Evolutionary conservation across 495 filamentous ascomycete species (phyloP), one percentile per base, ranked within the genome.

Genomic region (Penicillium samsonianum): DNA sequence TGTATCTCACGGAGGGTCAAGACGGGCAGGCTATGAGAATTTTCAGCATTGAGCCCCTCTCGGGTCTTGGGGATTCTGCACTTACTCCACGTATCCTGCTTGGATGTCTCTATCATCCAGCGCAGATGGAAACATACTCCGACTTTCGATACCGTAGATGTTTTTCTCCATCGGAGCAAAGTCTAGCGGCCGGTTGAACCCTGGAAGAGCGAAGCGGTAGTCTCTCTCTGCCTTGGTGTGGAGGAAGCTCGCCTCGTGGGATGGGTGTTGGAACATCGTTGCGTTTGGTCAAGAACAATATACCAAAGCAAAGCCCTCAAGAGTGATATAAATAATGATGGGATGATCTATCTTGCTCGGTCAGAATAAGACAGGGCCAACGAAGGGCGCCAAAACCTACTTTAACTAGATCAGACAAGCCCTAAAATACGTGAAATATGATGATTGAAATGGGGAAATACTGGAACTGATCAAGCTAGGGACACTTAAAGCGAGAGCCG

Each of bases 111-210:
- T 56, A 49, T 72, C 69, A 53, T 72, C 67, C 12, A 67, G 46
- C 5, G 65, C 64, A 16, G 65, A 58, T 20, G 72, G 70, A 45
- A 75, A 73, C 61, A 75, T 63, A 23, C 64, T 67, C 17, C 62
- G 60, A 22, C 58, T 59, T 20, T 59, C 58, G 4, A 67, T 55
- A 17, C 68, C 63, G 59, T 73, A 73, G 41, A 67, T 66, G 25
- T 66, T 73, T 53, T 61, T 62, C 35, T 67, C 62, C 53, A 64
- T 47, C 3, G 69, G 68, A 16, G 63, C 61, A 53, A 49, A 75
- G 57, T 72, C 70, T 25, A 80, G 50, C 16, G 76, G 74, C 14
- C 75, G 68, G 11, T 71, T 67, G 62, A 72, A 76, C 16, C 78
- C 77, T n/a, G 77, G 78, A 16, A 78, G 68, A 23, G 35, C 10